phyloP scores from a whole-genome alignment of 352 stramenopile species.

The Phytophthora ohioensis region DNA sequence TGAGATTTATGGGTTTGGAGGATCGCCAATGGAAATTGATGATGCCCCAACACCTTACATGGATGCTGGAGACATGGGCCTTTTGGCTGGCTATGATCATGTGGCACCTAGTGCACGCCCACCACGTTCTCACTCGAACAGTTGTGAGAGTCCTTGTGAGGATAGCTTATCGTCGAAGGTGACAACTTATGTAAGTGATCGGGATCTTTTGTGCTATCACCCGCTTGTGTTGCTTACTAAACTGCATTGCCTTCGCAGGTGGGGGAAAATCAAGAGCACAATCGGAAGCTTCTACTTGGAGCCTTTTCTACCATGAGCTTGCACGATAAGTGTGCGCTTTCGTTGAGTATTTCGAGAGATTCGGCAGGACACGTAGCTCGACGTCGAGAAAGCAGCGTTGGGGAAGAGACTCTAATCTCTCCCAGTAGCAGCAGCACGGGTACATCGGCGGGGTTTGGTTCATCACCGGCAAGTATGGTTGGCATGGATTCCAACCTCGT shows the following conservation, averaged over 20 bases:
- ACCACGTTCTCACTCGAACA: conserved; percentile 37
- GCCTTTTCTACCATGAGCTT: conserved; percentile 91
- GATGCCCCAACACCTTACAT: conserved; percentile 48
- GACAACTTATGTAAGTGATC: conserved; percentile 59
- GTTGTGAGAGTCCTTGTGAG: conserved; percentile 47
- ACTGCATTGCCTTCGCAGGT: conserved; percentile 38
- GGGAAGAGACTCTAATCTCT: conserved; percentile 51
- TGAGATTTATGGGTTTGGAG: conserved; percentile 38
- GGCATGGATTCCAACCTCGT: conserved; percentile 38
- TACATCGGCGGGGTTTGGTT: conserved; percentile 37
- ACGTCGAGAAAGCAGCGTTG: conserved; percentile 65
- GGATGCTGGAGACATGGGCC: conserved; percentile 48
- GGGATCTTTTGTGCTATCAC: not conserved
- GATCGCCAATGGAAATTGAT: conserved; percentile 63
- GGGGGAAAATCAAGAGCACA: conserved; percentile 83
- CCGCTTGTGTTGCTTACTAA: conserved; percentile 8
- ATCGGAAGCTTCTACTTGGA: conserved; percentile 82
- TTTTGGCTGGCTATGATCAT: conserved; percentile 36
- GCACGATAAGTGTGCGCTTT: conserved; percentile 88
- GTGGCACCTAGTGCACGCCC: not conserved
- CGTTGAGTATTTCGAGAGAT: conserved; percentile 82
- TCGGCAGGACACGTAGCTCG: conserved; percentile 36
- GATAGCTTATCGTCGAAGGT: conserved; percentile 34
- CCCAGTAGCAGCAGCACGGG: conserved; percentile 37
- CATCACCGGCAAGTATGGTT: conserved; percentile 37